Percentiles rank a stretch among this genome's conserved stretches.
phyloP scores from a whole-genome alignment of 2,329 filamentous ascomycete species.

The Ophiocordyceps camponoti-floridani region DNA sequence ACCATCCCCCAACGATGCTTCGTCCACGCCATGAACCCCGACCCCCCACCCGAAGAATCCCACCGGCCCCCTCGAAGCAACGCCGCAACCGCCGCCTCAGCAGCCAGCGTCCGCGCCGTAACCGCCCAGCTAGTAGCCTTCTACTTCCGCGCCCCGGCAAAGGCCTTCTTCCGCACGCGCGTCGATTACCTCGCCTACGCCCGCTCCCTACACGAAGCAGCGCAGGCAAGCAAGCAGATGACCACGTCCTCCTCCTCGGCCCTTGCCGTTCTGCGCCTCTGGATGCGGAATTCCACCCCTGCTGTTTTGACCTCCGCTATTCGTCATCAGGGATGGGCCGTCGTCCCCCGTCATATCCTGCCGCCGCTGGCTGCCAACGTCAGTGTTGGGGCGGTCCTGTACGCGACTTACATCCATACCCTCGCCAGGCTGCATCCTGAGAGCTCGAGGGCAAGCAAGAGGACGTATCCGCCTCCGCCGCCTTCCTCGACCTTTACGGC shows the following conservation, averaged over 20 bases:
- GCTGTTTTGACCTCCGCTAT: constrained; percentile 52
- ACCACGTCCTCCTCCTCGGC: constrained; percentile 11
- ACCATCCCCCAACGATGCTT: background rate
- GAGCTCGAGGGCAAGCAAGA: constrained; percentile 33
- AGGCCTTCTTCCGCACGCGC: constrained; percentile 78
- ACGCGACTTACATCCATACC: constrained; percentile 57
- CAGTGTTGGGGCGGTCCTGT: constrained; percentile 54
- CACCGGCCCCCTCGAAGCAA: constrained; percentile 31
- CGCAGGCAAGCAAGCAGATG: constrained; percentile 9
- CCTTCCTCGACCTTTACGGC: constrained; percentile 48
- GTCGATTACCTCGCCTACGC: constrained; percentile 63
- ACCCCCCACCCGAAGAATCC: background rate
- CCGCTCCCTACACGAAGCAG: constrained; percentile 30
- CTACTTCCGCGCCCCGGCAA: constrained; percentile 80
- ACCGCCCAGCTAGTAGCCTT: constrained; percentile 74
- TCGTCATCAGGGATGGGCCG: constrained; percentile 51
- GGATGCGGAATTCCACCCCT: constrained; percentile 47
- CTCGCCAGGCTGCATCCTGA: constrained; percentile 49
- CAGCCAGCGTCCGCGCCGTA: constrained; percentile 67
- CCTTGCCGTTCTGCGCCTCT: constrained; percentile 17
- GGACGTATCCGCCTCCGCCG: constrained; percentile 52
- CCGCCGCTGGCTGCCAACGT: constrained; percentile 61
- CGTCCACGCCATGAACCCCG: background rate
- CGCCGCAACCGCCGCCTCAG: constrained; percentile 56
- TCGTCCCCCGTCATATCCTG: constrained; percentile 60